Base-by-base conservation (phyloP, 805 yeast species). In the Myxozyma lipomycoides region DNA sequence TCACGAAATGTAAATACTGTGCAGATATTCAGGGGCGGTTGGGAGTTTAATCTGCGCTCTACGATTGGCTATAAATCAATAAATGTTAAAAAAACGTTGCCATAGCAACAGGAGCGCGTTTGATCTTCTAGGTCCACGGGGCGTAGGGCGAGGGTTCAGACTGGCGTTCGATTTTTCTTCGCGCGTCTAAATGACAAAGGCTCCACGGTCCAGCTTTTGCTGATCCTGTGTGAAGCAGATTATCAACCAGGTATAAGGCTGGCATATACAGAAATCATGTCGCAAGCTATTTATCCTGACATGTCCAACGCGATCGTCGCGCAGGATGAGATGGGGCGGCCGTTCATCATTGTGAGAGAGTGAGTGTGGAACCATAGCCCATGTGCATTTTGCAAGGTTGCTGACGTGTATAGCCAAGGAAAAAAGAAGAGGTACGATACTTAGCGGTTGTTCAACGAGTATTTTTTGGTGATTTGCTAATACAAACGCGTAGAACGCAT, bases 251-350 rank as follows among this genome's bases (percentile, higher is more conserved):
- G n/a, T n/a, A n/a, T n/a, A n/a, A n/a, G n/a, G n/a, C n/a, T n/a
- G n/a, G n/a, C n/a, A n/a, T n/a, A n/a, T n/a, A n/a, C n/a, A n/a
- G n/a, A n/a, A n/a, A 40, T n/a, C 19, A 78, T 81, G 85, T 43
- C 44, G 17, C 51, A 46, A 28, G 36, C 46, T 37, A 48, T 56
- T 22, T 42, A 50, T 9, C 96, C 96, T 37, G 98, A 93, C 69
- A 75, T 93, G 78, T 90, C 98, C 61, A 93, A 95, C 65, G 98
- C 98, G 70, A 89, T 93, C 63, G 88, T 93, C 74, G 98, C 98
- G 2, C 98, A 91, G 71, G 99, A 93, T 69, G 99, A 93, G 70
- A 87, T 86, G 90, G 99, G 99, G 19, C 83, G 98, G 70, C 99
- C 99, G 19, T 88, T 93, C 68, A 91, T 93, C 66, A 93, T 93